phyloP scores from a whole-genome alignment of 257 asterid genomes.

The Solanum pimpinellifolium region DNA sequence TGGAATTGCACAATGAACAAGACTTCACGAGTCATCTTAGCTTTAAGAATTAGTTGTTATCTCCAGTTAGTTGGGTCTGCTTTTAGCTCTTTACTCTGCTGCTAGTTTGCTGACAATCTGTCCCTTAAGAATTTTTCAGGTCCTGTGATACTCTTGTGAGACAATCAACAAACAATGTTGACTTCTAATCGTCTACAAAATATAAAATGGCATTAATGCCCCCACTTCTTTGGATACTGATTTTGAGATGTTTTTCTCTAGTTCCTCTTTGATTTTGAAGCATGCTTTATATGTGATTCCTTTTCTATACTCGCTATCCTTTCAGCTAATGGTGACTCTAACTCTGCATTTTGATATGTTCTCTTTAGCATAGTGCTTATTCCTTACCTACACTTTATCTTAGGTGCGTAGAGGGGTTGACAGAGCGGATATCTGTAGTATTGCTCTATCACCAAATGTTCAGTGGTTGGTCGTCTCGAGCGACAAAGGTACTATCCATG shows the following conservation, averaged over 20 bases:
- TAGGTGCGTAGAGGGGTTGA: constrained; percentile 96
- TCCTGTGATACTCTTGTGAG: neutral
- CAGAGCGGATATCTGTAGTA: constrained; percentile 71
- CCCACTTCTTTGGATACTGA: neutral
- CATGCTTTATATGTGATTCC: neutral
- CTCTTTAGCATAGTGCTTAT: neutral
- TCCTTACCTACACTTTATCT: constrained; percentile 7
- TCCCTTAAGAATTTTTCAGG: neutral
- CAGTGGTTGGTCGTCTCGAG: constrained; percentile 93
- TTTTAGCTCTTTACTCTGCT: neutral
- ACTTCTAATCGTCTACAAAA: neutral
- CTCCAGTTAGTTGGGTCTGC: neutral
- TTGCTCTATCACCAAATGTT: constrained; percentile 78
- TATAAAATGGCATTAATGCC: neutral
- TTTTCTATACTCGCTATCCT: neutral
- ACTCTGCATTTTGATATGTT: neutral
- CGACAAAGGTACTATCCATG: constrained; percentile 91
- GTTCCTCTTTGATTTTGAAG: neutral
- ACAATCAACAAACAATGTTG: neutral
- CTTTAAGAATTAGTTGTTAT: neutral
- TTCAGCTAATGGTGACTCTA: neutral
- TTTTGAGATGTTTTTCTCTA: neutral
- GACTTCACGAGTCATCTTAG: neutral
- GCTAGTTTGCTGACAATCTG: neutral
- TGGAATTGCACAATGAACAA: neutral